Percentiles rank a stretch among this genome's conserved stretches.
Evolutionary conservation across 208 protist species (phyloP).

Genomic region (Leishmania mexicana): DNA sequence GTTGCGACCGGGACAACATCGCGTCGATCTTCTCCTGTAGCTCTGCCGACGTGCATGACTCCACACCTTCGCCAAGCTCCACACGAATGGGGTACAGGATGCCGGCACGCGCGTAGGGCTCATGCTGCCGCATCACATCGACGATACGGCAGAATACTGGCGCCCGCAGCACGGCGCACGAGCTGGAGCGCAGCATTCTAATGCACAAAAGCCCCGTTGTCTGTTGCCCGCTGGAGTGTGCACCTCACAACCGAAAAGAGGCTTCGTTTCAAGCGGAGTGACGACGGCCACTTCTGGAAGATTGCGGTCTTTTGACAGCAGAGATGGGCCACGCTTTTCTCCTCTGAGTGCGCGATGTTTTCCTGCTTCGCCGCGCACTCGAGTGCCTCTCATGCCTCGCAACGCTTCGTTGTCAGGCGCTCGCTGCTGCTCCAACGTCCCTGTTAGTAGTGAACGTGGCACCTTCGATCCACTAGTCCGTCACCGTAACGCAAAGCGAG

Average conservation of each 20-base stretch:
- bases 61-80: slow-evolving; percentile 74
- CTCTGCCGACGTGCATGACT: slow-evolving; percentile 53
- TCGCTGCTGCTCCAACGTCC: not conserved
- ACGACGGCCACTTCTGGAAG: not conserved
- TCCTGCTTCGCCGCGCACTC: not conserved
- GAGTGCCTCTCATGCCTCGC: not conserved
- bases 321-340: not conserved
- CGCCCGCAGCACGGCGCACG: slow-evolving; percentile 16
- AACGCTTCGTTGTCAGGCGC: not conserved
- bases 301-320: not conserved
- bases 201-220: not conserved
- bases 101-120: slow-evolving; percentile 62
- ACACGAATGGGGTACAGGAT: slow-evolving; percentile 84
- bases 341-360: not conserved
- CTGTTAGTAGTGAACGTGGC: not conserved
- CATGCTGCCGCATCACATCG: slow-evolving; percentile 69
- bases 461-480: not conserved
- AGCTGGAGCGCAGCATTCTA: slow-evolving; percentile 18
- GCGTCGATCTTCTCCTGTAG: slow-evolving; percentile 73
- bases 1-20: slow-evolving; percentile 67
- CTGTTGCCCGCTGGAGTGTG: not conserved
- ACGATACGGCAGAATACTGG: slow-evolving; percentile 87
- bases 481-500: not conserved
- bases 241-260: not conserved
- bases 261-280: not conserved